phyloP scores from a whole-genome alignment of 208 protist genomes.

The Trypanosoma rangeli region DNA sequence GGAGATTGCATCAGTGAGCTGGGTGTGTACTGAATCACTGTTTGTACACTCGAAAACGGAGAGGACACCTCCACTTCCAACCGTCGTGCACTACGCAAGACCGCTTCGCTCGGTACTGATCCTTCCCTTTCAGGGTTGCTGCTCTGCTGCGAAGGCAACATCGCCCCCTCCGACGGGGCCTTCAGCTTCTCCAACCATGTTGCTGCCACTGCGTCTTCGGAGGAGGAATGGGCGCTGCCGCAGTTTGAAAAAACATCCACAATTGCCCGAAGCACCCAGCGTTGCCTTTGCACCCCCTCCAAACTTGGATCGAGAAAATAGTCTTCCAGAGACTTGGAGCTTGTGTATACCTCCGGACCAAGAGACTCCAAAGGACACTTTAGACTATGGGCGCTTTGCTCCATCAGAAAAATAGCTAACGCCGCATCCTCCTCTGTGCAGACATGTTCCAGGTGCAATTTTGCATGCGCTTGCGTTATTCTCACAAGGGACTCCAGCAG shows the following conservation, averaged over 20 bases:
- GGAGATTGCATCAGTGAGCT: slow-evolving; percentile 2
- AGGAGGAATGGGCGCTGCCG: neutral
- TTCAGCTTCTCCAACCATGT: slow-evolving; percentile 15
- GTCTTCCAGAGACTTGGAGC: slow-evolving; percentile 68
- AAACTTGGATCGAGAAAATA: slow-evolving; percentile 56
- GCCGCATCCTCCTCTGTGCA: slow-evolving; percentile 82
- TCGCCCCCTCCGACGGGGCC: slow-evolving; percentile 1
- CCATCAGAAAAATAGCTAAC: slow-evolving; percentile 88
- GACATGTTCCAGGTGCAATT: slow-evolving; percentile 87
- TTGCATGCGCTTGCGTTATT: slow-evolving; percentile 94
- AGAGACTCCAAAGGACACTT: slow-evolving; percentile 78
- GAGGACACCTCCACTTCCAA: slow-evolving; percentile 15
- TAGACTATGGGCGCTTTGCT: slow-evolving; percentile 80
- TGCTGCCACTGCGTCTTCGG: slow-evolving; percentile 3
- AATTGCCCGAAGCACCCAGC: slow-evolving; percentile 51
- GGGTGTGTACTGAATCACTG: slow-evolving; percentile 20
- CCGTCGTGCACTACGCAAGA: slow-evolving; percentile 26
- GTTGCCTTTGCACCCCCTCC: slow-evolving; percentile 39
- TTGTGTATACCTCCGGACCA: slow-evolving; percentile 64
- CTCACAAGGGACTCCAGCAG: slow-evolving; percentile 95
- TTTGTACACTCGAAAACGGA: slow-evolving; percentile 21
- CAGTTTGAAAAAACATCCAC: slow-evolving; percentile 51
- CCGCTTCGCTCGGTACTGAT: slow-evolving; percentile 4
- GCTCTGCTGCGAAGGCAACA: neutral
- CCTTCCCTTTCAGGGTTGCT: slow-evolving; percentile 16